Evolutionary conservation across 352 stramenopile species (phyloP), one percentile per base, ranked within the genome.

Genomic region (Pythium vanterpoolii): DNA sequence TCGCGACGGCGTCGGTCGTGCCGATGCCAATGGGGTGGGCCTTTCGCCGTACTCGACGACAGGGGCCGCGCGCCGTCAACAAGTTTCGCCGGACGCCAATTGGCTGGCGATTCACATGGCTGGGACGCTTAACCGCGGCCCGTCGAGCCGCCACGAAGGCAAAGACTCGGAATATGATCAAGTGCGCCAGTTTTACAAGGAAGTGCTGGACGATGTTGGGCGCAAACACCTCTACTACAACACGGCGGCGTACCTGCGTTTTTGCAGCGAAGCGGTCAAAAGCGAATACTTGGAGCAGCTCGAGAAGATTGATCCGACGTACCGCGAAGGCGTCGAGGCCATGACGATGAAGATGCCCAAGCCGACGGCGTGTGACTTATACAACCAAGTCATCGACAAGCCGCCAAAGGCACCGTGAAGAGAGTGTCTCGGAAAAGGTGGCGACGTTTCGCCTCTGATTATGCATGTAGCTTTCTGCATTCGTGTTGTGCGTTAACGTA

Each of bases 111-210:
- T 73, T 5, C 53, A 70, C 34, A 56, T 73, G 49, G 47, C 47
- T 0, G 46, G 62, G 0, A 62, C 56, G 6, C 48, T 73, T 2
- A 40, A 19, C 5, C 66, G 66, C 9, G 62, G 62, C 13, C 66
- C 66, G 26, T 73, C 66, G 30, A 73, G 62, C 19, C 56, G 55
- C 34, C 62, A 69, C 14, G 55, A 69, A 44, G 62, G 62, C 31
- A 60, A 69, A n/a, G 55, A 58, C 34, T 65, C 62, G 14, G 62
- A 69, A 28, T 69, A 69, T 36, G 62, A 69, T 16, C 62, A 69
- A 48, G 62, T 69, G 48, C 62, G 62, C 31, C 33, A 69, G 56
- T 69, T 69, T 31, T 65, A 52, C 55, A 55, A 31, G 18, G 26
- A 52, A 11, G 62, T 61, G 23, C 43, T 69, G 40, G 62, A 69